Conservation (phyloP, 495 filamentous ascomycete species). For the Pseudevernia furfuracea region DNA sequence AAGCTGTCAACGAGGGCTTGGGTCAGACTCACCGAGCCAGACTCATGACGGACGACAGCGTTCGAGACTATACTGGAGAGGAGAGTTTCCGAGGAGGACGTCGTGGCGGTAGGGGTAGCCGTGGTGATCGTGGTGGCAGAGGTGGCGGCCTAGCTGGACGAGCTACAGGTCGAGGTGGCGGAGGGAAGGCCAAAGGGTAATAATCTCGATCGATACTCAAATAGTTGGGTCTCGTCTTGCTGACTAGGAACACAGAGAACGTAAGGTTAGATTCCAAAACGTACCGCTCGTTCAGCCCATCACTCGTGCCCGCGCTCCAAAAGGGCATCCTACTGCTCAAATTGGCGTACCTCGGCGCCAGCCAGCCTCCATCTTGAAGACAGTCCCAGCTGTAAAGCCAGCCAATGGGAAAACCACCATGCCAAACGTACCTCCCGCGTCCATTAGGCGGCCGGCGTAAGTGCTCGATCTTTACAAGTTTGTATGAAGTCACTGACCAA, state of each 20-base stretch:
- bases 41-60: background rate
- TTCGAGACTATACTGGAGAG: conserved; percentile 1
- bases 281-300: background rate
- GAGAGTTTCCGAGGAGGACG: background rate
- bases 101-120: conserved; percentile 10
- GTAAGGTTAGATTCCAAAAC: background rate
- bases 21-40: conserved; percentile 13
- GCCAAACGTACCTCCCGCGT: background rate
- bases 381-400: background rate
- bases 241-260: conserved; percentile 7
- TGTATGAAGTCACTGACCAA: background rate
- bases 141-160: conserved; percentile 12
- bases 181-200: background rate
- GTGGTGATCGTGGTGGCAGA: conserved; percentile 5
- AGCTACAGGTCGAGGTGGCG: background rate
- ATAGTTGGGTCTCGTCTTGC: background rate
- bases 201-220: background rate
- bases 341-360: background rate
- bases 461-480: background rate
- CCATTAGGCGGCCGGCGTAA: background rate
- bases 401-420: background rate
- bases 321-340: conserved; percentile 1
- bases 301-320: conserved; percentile 4
- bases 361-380: background rate
- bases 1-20: conserved; percentile 20